Evolutionary conservation across 345 rosid species (phyloP), one percentile per base, ranked within the genome.

Genomic region (Streptanthus diversifolius): DNA sequence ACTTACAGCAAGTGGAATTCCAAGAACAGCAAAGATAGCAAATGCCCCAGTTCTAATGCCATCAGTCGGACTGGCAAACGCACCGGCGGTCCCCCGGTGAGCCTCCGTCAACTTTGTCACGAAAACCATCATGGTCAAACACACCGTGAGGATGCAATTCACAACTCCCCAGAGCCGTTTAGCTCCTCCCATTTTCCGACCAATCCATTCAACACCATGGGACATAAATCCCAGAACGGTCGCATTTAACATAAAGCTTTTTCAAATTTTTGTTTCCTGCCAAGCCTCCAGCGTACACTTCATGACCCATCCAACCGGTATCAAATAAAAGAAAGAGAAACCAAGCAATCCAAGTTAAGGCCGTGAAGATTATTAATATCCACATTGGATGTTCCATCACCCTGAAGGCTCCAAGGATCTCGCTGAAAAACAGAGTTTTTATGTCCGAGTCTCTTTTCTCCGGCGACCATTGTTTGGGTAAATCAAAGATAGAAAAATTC

Each of bases 271-370:
- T 53, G 0, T 15, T 14, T 5, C 95, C 90, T 0, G 53, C 53
- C 0, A 86, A 76, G 1, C 47, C 5, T 0, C 98, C 96, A 1
- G 96, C 98, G 83, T 83, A 92, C 66, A 92, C 92, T 79, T 92
- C 93, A 25, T 88, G 78, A 37, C 95, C 98, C 90, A 88, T 83
- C 98, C 96, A 92, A 40, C 90, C 98, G 0, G 98, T 92, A 72
- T 90, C 92, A 61, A 73, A 87, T 57, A 90, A 65, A 65, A 88
- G 45, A 80, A 92, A 92, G 0, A 96, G 96, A 54, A 92, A 92
- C 98, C 98, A 90, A 0, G 87, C 96, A 5, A 88, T 44, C 98
- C 98, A 93, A 45, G 90, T 93, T 5, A 93, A 72, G 1, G 80
- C 78, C 10, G 97, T 93, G 18, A 90, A 96, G 2, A 81, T n/a